phyloP scores from a whole-genome alignment of 352 stramenopile species.

The Pythium dissimile region DNA sequence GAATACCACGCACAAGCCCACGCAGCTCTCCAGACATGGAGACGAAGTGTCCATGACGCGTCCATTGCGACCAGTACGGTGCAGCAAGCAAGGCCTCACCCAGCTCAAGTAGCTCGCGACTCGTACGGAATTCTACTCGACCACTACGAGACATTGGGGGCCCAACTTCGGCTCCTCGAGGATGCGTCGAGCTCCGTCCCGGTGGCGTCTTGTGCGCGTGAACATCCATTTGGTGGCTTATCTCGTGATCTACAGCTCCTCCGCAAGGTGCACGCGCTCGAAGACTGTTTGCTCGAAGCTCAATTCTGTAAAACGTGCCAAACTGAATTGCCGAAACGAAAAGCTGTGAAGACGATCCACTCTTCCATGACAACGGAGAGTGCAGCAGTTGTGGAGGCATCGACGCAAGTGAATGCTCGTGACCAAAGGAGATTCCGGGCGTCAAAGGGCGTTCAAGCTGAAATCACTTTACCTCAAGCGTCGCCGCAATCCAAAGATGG shows the following conservation, averaged over 20 bases:
- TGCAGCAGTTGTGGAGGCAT: background rate
- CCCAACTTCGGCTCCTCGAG: slow-evolving; percentile 9
- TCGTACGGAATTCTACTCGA: slow-evolving; percentile 8
- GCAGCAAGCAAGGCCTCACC: background rate
- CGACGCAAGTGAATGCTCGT: slow-evolving; percentile 2
- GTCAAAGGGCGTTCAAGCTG: slow-evolving; percentile 6
- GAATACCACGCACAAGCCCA: slow-evolving; percentile 5
- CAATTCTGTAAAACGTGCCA: slow-evolving; percentile 2
- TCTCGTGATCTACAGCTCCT: background rate
- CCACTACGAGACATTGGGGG: slow-evolving; percentile 10
- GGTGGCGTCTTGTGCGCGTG: background rate
- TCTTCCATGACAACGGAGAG: background rate
- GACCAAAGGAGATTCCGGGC: background rate
- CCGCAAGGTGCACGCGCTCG: slow-evolving; percentile 1
- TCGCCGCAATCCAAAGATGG: background rate
- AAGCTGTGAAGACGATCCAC: background rate
- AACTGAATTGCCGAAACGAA: background rate
- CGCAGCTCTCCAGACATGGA: background rate
- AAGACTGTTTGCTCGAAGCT: slow-evolving; percentile 6
- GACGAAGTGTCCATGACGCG: background rate
- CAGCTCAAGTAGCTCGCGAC: background rate
- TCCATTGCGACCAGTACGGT: background rate
- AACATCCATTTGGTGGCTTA: background rate
- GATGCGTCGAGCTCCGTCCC: background rate
- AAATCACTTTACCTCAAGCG: no score